Evolutionary conservation across 108 stramenopile genomes (phyloP), one percentile per base, ranked within the genome.

Genomic region (Mayamaea pseudoterrestris): DNA sequence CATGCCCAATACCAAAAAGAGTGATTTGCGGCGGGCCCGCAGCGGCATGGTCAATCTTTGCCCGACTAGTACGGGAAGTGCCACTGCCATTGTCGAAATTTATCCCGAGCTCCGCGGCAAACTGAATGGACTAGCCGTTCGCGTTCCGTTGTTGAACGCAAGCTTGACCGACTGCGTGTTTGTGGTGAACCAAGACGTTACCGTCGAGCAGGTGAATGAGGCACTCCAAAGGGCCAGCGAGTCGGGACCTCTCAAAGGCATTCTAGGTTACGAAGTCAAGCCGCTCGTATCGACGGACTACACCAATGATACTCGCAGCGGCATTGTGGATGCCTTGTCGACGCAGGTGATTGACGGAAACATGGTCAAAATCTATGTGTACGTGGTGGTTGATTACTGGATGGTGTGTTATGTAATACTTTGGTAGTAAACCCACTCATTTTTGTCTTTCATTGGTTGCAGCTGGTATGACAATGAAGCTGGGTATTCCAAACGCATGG

Each of bases 51-150:
- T 82, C 39, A 96, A 96, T 53, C 68, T 96, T 0, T 78, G 75
- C 44, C 95, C 95, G 13, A 93, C 95, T 20, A 80, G 81, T 27
- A 96, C 95, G 6, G 95, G 95, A 0, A 71, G 74, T 29, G 95
- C 95, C 36, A 93, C 91, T 9, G 93, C 95, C 30, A 93, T 96
- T 55, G 68, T 85, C 21, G 90, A 93, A 57, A 92, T 94, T 44
- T 93, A 93, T 54, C 93, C 95, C 14, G 84, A 93, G 48, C 80
- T 96, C 55, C 87, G 93, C 63, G 94, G 91, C 2, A 96, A 93
- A 63, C 68, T 96, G 5, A 93, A 93, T 58, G 95, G 95, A 23
- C 57, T 92, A 23, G 95, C 95, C 12, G 75, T 96, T 18, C 82
- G 95, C 17, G 93, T 94, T 27, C 95, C 95, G 9, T 52, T 93